Base-by-base conservation (phyloP, 2,329 filamentous ascomycete genomes). In the Pseudofabraea citricarpa region DNA sequence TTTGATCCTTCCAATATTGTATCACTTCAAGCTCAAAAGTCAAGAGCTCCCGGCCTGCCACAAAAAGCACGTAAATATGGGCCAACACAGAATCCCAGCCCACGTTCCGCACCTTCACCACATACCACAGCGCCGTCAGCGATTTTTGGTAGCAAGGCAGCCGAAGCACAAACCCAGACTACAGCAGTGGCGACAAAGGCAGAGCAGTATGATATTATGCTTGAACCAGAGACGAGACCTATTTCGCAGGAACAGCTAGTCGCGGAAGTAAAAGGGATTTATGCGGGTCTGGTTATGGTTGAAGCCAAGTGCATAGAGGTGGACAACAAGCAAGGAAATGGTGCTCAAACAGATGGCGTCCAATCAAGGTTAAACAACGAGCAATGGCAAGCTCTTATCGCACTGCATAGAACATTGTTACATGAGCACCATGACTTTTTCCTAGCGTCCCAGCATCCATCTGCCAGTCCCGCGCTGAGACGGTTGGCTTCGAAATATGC, bases 351-450 rank as follows among this genome's bases (percentile, higher is more conserved):
- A 4, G 67, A 66, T 1, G 65, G 69, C 2, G 55, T 66, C 0
- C 62, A 67, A 2, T 62, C 63, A 1, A 69, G 71, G 13, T 61
- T 83, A 0, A 79, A 70, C 19, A 69, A 76, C 31, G 81, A 90
- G 40, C 86, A 95, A 54, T 95, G 87, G 85, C 85, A 94, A 51
- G 85, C 87, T 0, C 64, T 96, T 0, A 89, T 95, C 31, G 83
- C 85, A 0, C 62, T 96, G 0, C 91, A 97, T 53, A 73, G 87
- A 1, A 93, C 88, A 0, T 61, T 95, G 0, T 66, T 95, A 0
- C 81, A 93, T 49, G 88, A 95, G 47, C 85, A 91, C 45, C 85
- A 90, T 45, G 87, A 91, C 48, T 91, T 91, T 56, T 90, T 96
- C 45, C 69, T 95, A 1, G 90, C 90, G 0, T 87, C 81, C 0